A percentile compares a stretch with the other conserved stretches of the same genome.
phyloP scores from a whole-genome alignment of 371 early-diverging fungal species.

The Batkoa obscura region DNA sequence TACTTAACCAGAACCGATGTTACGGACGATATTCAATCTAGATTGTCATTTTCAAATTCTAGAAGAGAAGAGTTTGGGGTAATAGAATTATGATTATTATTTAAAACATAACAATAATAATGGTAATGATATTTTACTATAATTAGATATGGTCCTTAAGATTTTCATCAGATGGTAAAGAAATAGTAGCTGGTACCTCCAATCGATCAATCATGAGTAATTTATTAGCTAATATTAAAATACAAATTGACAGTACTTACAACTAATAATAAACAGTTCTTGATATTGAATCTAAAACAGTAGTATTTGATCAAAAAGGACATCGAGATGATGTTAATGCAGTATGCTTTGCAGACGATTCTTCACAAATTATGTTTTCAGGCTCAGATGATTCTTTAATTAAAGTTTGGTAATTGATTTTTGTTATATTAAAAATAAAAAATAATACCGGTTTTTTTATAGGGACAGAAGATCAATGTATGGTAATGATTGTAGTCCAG shows the following conservation, averaged over 20 bases:
- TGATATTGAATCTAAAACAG: constrained; percentile 24
- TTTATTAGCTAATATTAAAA: neutral
- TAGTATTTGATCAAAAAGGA: constrained; percentile 19
- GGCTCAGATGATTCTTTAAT: constrained; percentile 37
- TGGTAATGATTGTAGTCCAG: constrained; percentile 15
- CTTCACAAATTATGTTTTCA: constrained; percentile 30
- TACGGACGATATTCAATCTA: constrained; percentile 13
- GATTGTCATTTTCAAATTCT: constrained; percentile 17
- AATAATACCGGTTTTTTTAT: neutral
- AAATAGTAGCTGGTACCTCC: constrained; percentile 32
- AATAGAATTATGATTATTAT: constrained; percentile 1
- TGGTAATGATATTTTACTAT: neutral
- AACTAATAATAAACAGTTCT: constrained; percentile 15
- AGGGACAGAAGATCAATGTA: constrained; percentile 33
- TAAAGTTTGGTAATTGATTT: constrained; percentile 23
- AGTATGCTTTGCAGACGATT: constrained; percentile 34
- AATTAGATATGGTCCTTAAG: constrained; percentile 37
- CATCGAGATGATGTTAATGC: constrained; percentile 32
- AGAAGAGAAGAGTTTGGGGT: constrained; percentile 12
- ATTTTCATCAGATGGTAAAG: constrained; percentile 29
- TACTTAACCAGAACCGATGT: constrained; percentile 20
- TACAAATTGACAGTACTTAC: neutral
- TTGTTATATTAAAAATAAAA: neutral
- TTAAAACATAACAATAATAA: neutral
- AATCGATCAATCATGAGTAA: constrained; percentile 12